Conservation (phyloP, 2,329 filamentous ascomycete species). For the Fusarium equiseti region DNA sequence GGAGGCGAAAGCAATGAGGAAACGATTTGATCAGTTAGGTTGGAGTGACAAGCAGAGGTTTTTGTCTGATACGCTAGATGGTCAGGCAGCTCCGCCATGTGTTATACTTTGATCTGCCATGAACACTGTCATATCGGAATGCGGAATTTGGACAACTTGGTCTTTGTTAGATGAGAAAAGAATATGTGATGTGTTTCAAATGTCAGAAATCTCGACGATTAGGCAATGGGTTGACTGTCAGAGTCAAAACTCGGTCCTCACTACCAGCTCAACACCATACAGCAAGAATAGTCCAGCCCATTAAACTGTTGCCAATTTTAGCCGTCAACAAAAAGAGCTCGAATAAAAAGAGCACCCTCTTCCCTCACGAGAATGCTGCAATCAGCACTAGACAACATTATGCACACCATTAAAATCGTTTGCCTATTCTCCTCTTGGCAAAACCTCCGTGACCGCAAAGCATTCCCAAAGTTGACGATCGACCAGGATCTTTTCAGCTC, state of each 20-base stretch:
- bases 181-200: no score
- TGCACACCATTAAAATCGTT: not conserved
- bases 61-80: not conserved
- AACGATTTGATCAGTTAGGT: conserved; percentile 1
- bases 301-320: not conserved
- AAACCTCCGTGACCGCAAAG: conserved; percentile 10
- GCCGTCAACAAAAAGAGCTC: not conserved
- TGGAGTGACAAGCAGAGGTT: conserved; percentile 10
- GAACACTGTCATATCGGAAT: no score
- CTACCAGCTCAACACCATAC: not conserved
- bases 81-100: not conserved
- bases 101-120: conserved; percentile 7
- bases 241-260: no score
- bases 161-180: no score
- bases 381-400: not conserved
- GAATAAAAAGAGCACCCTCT: not conserved
- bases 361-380: not conserved
- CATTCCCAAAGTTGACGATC: conserved; percentile 7
- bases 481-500: conserved; percentile 32
- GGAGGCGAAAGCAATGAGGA: conserved; percentile 11
- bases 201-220: not conserved
- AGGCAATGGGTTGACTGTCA: not conserved
- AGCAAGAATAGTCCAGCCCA: not conserved
- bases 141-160: no score
- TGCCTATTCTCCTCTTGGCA: not conserved